Evolutionary conservation across 345 rosid species (phyloP).

Genomic region (Leavenworthia alabamica): DNA sequence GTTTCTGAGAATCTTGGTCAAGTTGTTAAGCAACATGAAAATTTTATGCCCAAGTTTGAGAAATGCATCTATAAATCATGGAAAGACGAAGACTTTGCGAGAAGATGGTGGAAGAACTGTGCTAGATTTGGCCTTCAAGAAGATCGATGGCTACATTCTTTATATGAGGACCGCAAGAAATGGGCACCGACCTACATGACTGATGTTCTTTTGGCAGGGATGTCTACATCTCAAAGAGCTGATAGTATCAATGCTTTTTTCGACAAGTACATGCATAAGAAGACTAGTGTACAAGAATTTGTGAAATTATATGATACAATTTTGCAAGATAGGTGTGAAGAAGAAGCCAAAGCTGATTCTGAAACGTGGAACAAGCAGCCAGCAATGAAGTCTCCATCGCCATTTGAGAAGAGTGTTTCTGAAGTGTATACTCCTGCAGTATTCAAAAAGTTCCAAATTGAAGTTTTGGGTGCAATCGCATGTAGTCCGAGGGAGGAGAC

Average conservation of each 20-base stretch:
- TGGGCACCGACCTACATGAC: constrained; percentile 61
- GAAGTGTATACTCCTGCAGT: constrained; percentile 55
- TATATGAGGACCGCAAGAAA: constrained; percentile 52
- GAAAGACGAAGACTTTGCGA: constrained; percentile 51
- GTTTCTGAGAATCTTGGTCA: constrained; percentile 49
- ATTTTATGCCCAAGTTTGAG: constrained; percentile 46
- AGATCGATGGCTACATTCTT: constrained; percentile 44
- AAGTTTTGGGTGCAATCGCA: constrained; percentile 61
- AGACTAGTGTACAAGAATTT: constrained; percentile 53
- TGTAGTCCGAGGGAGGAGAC: constrained; percentile 56
- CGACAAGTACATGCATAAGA: constrained; percentile 60
- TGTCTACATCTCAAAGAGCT: constrained; percentile 49
- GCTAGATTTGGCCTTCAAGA: constrained; percentile 51
- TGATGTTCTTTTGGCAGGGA: constrained; percentile 51
- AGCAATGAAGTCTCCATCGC: constrained; percentile 61
- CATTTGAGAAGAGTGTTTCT: constrained; percentile 62
- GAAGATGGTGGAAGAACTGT: constrained; percentile 58
- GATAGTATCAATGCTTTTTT: constrained; percentile 55
- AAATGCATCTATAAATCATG: constrained; percentile 63
- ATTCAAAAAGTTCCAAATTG: constrained; percentile 58
- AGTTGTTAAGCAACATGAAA: constrained; percentile 43
- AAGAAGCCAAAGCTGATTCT: constrained; percentile 65
- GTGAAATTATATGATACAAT: constrained; percentile 47
- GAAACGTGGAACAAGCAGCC: constrained; percentile 64
- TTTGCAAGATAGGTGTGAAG: constrained; percentile 56